Conservation (phyloP, 1,139 yeast genomes). For the Saccharomyces hybrid region DNA sequence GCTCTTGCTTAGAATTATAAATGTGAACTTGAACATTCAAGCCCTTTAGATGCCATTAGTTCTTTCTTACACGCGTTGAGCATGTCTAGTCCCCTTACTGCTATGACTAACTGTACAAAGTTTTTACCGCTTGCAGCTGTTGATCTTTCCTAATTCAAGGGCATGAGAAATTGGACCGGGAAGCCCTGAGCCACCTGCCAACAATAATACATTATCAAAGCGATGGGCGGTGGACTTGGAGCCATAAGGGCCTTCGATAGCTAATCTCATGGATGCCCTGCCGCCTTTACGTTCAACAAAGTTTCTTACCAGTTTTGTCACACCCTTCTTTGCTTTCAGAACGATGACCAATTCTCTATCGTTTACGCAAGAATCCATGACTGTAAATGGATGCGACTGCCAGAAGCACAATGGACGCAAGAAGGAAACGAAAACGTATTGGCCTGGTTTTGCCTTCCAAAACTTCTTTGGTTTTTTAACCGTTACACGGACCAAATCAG, state of each 20-base stretch:
- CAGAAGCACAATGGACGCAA: slow-evolving; percentile 40
- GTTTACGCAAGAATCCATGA: slow-evolving; percentile 33
- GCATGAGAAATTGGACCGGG: slow-evolving; percentile 46
- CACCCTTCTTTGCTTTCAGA: slow-evolving; percentile 42
- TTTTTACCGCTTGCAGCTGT: background rate
- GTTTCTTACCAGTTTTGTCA: slow-evolving; percentile 34
- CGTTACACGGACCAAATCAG: slow-evolving; percentile 32
- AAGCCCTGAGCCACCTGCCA: slow-evolving; percentile 72
- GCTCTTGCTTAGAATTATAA: background rate
- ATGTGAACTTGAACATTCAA: background rate
- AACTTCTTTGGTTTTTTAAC: slow-evolving; percentile 33
- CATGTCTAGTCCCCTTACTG: slow-evolving; percentile 2
- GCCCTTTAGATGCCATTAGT: background rate
- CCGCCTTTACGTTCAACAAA: slow-evolving; percentile 18
- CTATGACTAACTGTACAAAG: slow-evolving; percentile 1
- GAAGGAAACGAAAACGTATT: slow-evolving; percentile 26
- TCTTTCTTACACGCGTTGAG: slow-evolving; percentile 1
- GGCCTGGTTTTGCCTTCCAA: slow-evolving; percentile 29
- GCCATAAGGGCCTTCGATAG: slow-evolving; percentile 67
- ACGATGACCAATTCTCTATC: slow-evolving; percentile 35
- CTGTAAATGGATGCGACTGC: slow-evolving; percentile 70
- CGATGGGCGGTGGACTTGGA: slow-evolving; percentile 1
- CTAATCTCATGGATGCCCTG: slow-evolving; percentile 30
- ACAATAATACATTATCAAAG: slow-evolving; percentile 47
- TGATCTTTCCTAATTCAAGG: background rate